A percentile compares a stretch with the other conserved stretches of the same genome.
Evolutionary conservation across 306 rosid species (phyloP).

Genomic region (Acmispon strigosus): DNA sequence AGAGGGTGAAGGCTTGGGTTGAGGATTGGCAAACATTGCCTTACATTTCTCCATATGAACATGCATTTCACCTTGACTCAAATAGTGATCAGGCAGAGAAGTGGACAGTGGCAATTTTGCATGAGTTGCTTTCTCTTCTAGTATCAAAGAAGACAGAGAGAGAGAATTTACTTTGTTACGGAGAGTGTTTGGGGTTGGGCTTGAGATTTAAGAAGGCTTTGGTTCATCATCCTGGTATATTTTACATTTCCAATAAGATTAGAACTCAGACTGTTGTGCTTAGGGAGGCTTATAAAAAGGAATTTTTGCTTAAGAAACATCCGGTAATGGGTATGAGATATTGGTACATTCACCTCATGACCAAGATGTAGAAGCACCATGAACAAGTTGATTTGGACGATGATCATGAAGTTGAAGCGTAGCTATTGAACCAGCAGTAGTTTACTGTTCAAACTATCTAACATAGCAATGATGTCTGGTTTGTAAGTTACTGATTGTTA

Average conservation of each 20-base stretch:
- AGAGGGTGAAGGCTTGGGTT: constrained; percentile 65
- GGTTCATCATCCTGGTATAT: constrained; percentile 79
- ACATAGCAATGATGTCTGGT: background rate
- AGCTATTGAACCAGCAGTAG: constrained; percentile 17
- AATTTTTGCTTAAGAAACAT: constrained; percentile 58
- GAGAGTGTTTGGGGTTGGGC: constrained; percentile 73
- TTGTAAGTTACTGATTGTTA: background rate
- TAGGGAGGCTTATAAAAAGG: constrained; percentile 75
- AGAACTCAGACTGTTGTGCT: constrained; percentile 74
- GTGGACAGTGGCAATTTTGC: constrained; percentile 78
- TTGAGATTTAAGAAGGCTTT: constrained; percentile 61
- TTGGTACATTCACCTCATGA: constrained; percentile 66
- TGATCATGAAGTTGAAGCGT: constrained; percentile 15
- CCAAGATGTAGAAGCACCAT: constrained; percentile 24
- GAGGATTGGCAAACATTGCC: constrained; percentile 81
- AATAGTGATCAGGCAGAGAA: constrained; percentile 72
- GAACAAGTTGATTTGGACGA: constrained; percentile 17
- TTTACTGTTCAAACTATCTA: constrained; percentile 7
- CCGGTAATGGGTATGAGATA: constrained; percentile 65
- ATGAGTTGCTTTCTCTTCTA: constrained; percentile 67
- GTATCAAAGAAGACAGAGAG: constrained; percentile 77
- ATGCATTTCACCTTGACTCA: constrained; percentile 58
- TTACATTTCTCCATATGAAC: constrained; percentile 73
- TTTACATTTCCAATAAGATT: constrained; percentile 71
- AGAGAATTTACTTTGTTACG: constrained; percentile 42